These are phyloP conservation scores for Fistulinella staudtii DNA, from an alignment of 1,284 basidiomycete species.

Conservation along the genomic window DNA sequence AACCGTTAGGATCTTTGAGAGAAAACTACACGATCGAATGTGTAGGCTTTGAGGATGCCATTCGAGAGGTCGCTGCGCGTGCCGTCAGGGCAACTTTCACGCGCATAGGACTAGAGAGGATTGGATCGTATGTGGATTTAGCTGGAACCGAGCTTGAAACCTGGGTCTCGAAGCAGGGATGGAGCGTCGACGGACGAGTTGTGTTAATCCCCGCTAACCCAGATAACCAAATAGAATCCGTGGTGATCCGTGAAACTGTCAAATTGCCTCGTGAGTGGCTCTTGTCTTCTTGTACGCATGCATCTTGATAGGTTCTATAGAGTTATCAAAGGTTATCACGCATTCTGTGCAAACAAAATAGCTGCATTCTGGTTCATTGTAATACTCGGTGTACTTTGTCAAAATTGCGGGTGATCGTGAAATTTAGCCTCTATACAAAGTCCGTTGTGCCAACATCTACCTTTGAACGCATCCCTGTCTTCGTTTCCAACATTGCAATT, in stretches of 20 bases:
- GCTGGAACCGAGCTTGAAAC: constrained; percentile 59
- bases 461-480: not conserved
- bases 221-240: constrained; percentile 94
- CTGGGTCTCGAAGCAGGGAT: constrained; percentile 71
- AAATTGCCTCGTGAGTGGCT: constrained; percentile 76
- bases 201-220: constrained; percentile 80
- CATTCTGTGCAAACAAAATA: constrained; percentile 53
- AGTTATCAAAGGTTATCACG: constrained; percentile 80
- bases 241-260: constrained; percentile 89
- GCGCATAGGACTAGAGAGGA: constrained; percentile 63
- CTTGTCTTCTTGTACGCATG: constrained; percentile 1
- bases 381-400: not conserved
- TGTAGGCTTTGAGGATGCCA: constrained; percentile 76
- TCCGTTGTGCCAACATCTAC: not conserved
- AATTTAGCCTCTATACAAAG: not conserved
- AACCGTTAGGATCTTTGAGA: constrained; percentile 64
- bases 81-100: constrained; percentile 80
- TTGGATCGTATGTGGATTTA: constrained; percentile 73
- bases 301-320: constrained; percentile 39
- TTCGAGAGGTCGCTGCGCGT: constrained; percentile 71
- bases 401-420: constrained; percentile 2
- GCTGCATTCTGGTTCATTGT: constrained; percentile 7
- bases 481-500: not conserved
- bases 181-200: constrained; percentile 66
- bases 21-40: constrained; percentile 84